Evolutionary conservation across 768 basidiomycete genomes (phyloP), one percentile per base, ranked within the genome.

Genomic region (Tephrocybe sp.): DNA sequence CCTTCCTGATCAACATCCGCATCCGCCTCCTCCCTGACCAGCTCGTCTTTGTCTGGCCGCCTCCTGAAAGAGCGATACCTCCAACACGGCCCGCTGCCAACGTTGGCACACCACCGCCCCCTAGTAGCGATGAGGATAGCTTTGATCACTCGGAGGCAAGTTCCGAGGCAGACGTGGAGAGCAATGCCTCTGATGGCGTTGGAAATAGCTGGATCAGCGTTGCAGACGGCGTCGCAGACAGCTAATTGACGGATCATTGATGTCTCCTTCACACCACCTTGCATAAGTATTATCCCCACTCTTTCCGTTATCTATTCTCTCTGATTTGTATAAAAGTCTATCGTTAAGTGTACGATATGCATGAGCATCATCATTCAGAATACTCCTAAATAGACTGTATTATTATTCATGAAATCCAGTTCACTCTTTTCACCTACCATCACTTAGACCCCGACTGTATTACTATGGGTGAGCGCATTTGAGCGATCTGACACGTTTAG

Each of bases 171-270:
- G 88, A 89, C 51, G 73, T 79, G 10, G 87, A 89, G 65, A 84
- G 84, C 58, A 83, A 79, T 51, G 70, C 67, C 9, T 68, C 74
- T 4, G 74, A 72, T 26, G 80, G 79, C 22, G 79, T 80, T 43
- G 69, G 65, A 40, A 86, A 84, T 55, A 89, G 86, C 55, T 92
- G 89, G 89, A 70, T 92, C 45, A 88, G 81, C 62, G 68, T 90
- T 61, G 68, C 55, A 14, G 49, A 56, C 5, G 39, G 19, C 20
- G 68, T 90, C 61, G 68, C 55, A 14, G 49, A 56, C 5, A 43
- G 19, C 20, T 50, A 33, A 48, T 36, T 39, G 1, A 52, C 9
- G 39, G 13, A 11, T 22, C 19, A 3, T 23, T 42, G 13, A 26
- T 8, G 14, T 34, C 11, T 39, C 19, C 23, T 12, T 41, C 34